Base-by-base conservation (phyloP, 208 protist species). In the Perkinsela sp. region DNA sequence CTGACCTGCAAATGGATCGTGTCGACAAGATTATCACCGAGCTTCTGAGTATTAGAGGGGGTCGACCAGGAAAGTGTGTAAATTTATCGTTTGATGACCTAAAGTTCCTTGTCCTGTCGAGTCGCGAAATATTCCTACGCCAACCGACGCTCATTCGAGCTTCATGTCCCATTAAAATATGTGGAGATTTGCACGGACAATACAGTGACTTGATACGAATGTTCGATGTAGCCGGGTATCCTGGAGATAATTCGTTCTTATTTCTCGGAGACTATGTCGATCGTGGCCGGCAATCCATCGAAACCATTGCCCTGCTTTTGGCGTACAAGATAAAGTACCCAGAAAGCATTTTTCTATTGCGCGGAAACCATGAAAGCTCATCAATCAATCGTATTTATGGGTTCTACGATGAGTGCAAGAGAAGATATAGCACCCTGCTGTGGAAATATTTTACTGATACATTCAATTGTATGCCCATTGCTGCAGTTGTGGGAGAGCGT, bases 201-300 rank as follows among this genome's bases (percentile, higher is more conserved):
- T 97, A 92, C 72, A 91, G 84, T 57, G 94, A 97, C 77, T 79
- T 97, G 30, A 74, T 97, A 15, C 76, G 94, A 13, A 75, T 97
- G 1, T 97, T 97, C 71, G 93, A 97, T 67, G 85, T 95, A 68
- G 88, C 85, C 32, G 90, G 91, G n/a, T 96, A 94, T 67, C 94
- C 94, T 28, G 85, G 89, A 31, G 85, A 90, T 22, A 79, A 90
- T 0, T 96, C 95, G 70, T 96, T 95, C 69, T 81, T 99, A 29
- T 98, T 99, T 81, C 81, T 99, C 22, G 96, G 95, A 22, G 95
- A 98, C 76, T 98, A 97, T 75, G 96, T 98, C n/a, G 95, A 99
- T 73, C 81, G 92, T 75, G 97, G 97, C 28, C 85, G 93, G 67
- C 94, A 98, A 71, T 89, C 82, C 13, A 82, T 98, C 32, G 96